A percentile compares a stretch with the other conserved stretches of the same genome.
Conservation (phyloP, 2,329 filamentous ascomycete genomes). For the Colletotrichum costaricense region DNA sequence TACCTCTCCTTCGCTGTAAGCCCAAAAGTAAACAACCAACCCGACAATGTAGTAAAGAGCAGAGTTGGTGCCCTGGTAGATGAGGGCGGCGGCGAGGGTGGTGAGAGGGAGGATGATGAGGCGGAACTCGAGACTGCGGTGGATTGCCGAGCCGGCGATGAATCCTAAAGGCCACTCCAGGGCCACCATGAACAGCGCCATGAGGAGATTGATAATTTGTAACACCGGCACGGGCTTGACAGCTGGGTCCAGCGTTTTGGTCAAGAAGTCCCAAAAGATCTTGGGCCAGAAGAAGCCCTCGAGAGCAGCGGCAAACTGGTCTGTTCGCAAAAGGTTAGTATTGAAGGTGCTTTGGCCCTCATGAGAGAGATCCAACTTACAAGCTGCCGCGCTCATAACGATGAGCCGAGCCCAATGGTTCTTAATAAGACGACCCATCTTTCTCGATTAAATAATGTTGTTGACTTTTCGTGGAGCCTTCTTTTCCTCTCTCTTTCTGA, state of each 20-base stretch:
- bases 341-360: neutral
- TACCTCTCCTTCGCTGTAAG: constrained; percentile 97
- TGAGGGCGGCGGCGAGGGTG: constrained; percentile 77
- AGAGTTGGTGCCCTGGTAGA: constrained; percentile 94
- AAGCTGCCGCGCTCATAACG: constrained; percentile 83
- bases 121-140: constrained; percentile 88
- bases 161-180: constrained; percentile 92
- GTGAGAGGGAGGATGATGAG: constrained; percentile 85
- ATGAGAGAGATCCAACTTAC: constrained; percentile 58
- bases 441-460: constrained; percentile 39
- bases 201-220: constrained; percentile 88
- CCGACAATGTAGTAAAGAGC: constrained; percentile 92
- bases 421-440: constrained; percentile 98
- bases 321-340: constrained; percentile 60
- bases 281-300: constrained; percentile 98
- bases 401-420: constrained; percentile 99
- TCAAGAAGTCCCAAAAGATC: constrained; percentile 97
- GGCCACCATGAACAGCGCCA: constrained; percentile 81
- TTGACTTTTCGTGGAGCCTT: constrained; percentile 23
- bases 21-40: constrained; percentile 93
- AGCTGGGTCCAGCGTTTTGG: constrained; percentile 86
- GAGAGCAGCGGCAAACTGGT: constrained; percentile 86
- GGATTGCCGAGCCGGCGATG: constrained; percentile 80
- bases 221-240: constrained; percentile 90
- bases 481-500: constrained; percentile 31